Conservation (phyloP, 192 early-diverging fungal species). For the Cetraspora pellucida region DNA sequence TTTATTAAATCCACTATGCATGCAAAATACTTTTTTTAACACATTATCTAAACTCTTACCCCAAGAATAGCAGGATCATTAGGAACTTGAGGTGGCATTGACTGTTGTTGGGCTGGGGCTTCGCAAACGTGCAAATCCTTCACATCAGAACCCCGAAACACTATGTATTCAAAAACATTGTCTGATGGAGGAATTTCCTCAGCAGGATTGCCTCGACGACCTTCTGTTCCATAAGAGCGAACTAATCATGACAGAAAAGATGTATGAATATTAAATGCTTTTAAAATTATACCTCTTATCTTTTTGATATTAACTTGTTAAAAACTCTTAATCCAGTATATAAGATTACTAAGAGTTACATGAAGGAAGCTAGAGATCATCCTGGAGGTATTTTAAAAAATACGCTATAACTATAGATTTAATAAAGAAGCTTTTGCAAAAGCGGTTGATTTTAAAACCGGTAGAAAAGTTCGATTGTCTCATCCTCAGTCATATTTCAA, state of each 20-base stretch:
- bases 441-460: too few species aligned
- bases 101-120: conserved; percentile 57
- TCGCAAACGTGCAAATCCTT: conserved; percentile 78
- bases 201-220: conserved; percentile 70
- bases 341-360: too few species aligned
- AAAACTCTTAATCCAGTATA: too few species aligned
- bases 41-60: conserved; percentile 44
- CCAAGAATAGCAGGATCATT: conserved; percentile 85
- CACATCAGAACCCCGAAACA: conserved; percentile 93
- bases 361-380: too few species aligned
- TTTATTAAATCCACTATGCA: too few species aligned
- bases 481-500: neutral
- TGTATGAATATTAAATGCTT: neutral
- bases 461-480: neutral
- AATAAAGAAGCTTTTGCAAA: too few species aligned
- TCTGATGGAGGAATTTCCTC: conserved; percentile 89
- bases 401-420: too few species aligned
- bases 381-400: too few species aligned
- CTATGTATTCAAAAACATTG: conserved; percentile 88
- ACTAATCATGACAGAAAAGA: conserved; percentile 50
- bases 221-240: conserved; percentile 95
- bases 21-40: too few species aligned
- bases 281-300: neutral
- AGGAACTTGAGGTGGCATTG: conserved; percentile 60
- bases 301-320: neutral